phyloP scores from a whole-genome alignment of 2,329 filamentous ascomycete species.

The Monosporascus ibericus region DNA sequence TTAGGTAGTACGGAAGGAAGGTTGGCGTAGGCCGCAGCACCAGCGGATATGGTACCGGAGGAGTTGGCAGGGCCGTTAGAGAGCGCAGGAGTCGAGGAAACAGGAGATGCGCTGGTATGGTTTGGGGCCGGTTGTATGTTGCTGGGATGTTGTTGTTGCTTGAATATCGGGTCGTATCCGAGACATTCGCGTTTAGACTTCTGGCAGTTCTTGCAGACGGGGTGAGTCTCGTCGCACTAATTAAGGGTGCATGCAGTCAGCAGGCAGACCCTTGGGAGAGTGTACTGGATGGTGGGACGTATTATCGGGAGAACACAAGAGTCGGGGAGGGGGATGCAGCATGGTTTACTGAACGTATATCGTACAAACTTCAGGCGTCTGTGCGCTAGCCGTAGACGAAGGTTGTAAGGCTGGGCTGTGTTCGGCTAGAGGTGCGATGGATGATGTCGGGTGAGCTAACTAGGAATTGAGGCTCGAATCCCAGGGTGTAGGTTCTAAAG shows the following conservation, averaged over 20 bases:
- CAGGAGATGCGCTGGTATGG: constrained; percentile 24
- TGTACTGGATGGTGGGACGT: constrained; percentile 13
- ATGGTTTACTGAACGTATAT: no score
- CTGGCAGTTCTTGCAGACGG: constrained; percentile 83
- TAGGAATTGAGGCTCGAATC: no score
- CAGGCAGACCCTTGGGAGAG: constrained; percentile 8
- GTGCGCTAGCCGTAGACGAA: no score
- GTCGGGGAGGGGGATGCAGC: no score
- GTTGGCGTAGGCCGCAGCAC: constrained; percentile 19
- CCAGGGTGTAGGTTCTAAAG: no score
- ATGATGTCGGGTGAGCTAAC: no score
- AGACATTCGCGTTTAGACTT: constrained; percentile 84
- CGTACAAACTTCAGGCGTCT: no score
- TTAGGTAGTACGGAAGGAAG: constrained; percentile 22
- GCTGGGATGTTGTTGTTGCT: constrained; percentile 51
- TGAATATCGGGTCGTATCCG: constrained; percentile 84
- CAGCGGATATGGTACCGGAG: constrained; percentile 14
- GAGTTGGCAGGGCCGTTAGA: constrained; percentile 19
- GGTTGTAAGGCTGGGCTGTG: no score
- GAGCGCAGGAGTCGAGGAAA: constrained; percentile 11
- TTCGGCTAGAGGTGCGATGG: no score
- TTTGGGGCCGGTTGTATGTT: constrained; percentile 67
- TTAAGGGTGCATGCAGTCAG: constrained; percentile 8
- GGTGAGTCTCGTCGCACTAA: constrained; percentile 94
- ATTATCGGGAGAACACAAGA: neutral